A percentile compares a stretch with the other conserved stretches of the same genome.
These are phyloP conservation scores for Globisporangium parvum DNA, from an alignment of 352 stramenopile genomes.

Conservation along the genomic window DNA sequence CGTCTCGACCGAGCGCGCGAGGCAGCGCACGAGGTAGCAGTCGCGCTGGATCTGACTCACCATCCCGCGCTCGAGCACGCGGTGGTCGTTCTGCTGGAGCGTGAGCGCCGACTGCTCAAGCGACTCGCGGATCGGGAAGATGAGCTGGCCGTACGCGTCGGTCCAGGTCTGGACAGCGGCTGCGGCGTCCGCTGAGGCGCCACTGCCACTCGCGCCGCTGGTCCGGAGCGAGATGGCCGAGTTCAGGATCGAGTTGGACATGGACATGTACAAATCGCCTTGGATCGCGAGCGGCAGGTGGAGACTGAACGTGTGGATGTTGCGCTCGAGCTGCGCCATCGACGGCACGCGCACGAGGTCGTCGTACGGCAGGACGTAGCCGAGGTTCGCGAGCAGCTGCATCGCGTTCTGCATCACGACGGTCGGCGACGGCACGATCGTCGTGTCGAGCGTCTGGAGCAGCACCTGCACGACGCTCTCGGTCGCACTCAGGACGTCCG, in stretches of 20 bases:
- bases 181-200: slow-evolving; percentile 11
- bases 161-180: slow-evolving; percentile 38
- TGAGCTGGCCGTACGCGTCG: slow-evolving; percentile 46
- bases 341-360: slow-evolving; percentile 59
- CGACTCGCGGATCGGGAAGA: slow-evolving; percentile 62
- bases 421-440: slow-evolving; percentile 53
- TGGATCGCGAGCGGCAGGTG: slow-evolving; percentile 67
- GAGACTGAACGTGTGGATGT: slow-evolving; percentile 71
- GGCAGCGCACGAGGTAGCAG: slow-evolving; percentile 58
- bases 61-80: slow-evolving; percentile 57
- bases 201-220: slow-evolving; percentile 3
- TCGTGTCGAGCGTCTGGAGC: slow-evolving; percentile 53
- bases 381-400: slow-evolving; percentile 58
- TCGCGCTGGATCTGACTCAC: slow-evolving; percentile 64
- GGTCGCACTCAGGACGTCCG: slow-evolving; percentile 45
- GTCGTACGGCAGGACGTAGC: slow-evolving; percentile 61
- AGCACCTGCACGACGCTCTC: slow-evolving; percentile 50
- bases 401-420: slow-evolving; percentile 63
- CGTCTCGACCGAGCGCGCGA: slow-evolving; percentile 59
- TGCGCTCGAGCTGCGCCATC: slow-evolving; percentile 59
- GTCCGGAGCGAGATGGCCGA: slow-evolving; percentile 56
- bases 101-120: slow-evolving; percentile 63
- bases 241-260: slow-evolving; percentile 77
- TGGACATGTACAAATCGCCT: slow-evolving; percentile 69
- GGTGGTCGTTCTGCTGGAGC: slow-evolving; percentile 68